These are phyloP conservation scores for Beauveria scarabaeidicola DNA, from an alignment of 2,329 filamentous ascomycete genomes.

Conservation along the genomic window DNA sequence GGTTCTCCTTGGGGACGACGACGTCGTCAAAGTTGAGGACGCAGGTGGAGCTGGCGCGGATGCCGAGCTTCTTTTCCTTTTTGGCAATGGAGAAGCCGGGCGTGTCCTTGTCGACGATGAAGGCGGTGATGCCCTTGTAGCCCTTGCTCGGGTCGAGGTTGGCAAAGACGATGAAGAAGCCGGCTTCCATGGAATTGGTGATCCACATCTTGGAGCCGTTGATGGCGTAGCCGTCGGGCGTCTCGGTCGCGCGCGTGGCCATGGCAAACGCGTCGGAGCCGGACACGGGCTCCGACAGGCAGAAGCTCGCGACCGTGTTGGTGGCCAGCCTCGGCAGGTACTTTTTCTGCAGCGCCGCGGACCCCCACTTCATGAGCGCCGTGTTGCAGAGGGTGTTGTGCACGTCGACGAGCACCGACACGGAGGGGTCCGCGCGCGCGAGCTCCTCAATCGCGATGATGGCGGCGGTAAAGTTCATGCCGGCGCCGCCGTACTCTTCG, in stretches of 20 bases:
- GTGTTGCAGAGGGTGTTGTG: conserved; percentile 98
- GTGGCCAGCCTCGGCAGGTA: conserved; percentile 88
- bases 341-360: conserved; percentile 66
- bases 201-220: conserved; percentile 99
- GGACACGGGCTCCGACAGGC: conserved; percentile 83
- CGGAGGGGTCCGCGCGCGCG: conserved; percentile 85
- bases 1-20: conserved; percentile 75
- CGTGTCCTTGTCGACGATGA: conserved; percentile 83
- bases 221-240: conserved; percentile 74
- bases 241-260: conserved; percentile 81
- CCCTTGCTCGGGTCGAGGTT: conserved; percentile 88
- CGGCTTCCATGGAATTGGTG: conserved; percentile 90
- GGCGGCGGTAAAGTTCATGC: conserved; percentile 97
- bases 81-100: conserved; percentile 92
- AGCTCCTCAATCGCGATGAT: conserved; percentile 97
- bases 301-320: conserved; percentile 84
- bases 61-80: conserved; percentile 99
- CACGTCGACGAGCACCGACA: conserved; percentile 91
- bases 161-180: conserved; percentile 95
- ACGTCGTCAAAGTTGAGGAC: conserved; percentile 98
- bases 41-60: conserved; percentile 90
- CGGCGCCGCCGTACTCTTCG: conserved; percentile 90
- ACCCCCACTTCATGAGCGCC: conserved; percentile 77
- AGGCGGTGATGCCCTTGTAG: conserved; percentile 95
- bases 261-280: conserved; percentile 95